phyloP scores from a whole-genome alignment of 2,329 filamentous ascomycete species.

The Botryotinia globosa region DNA sequence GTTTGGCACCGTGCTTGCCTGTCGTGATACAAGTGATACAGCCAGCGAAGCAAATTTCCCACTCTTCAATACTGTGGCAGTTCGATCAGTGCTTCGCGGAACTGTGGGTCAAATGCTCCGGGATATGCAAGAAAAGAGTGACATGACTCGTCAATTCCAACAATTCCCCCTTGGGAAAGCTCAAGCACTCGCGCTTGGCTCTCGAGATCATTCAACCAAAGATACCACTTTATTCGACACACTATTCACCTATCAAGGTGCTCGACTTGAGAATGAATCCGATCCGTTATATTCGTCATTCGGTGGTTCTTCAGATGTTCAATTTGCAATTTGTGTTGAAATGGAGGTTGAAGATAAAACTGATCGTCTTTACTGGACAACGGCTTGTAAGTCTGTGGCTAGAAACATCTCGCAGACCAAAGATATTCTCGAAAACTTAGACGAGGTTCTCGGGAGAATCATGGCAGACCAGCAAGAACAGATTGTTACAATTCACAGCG shows the following conservation, averaged over 20 bases:
- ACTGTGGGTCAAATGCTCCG: conserved; percentile 60
- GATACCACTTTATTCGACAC: conserved; percentile 57
- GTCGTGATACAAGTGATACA: conserved; percentile 69
- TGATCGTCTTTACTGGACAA: conserved; percentile 61
- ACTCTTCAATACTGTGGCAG: conserved; percentile 84
- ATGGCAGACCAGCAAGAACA: conserved; percentile 48
- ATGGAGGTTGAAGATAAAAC: conserved; percentile 59
- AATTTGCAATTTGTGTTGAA: conserved; percentile 81
- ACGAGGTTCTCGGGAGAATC: conserved; percentile 57
- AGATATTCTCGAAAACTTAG: conserved; percentile 56
- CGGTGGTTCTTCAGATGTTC: conserved; percentile 61
- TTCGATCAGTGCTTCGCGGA: conserved; percentile 72
- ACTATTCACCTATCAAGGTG: conserved; percentile 64
- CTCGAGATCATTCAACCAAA: conserved; percentile 21
- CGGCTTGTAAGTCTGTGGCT: conserved; percentile 62
- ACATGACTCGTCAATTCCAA: conserved; percentile 66
- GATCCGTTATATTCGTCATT: conserved; percentile 33
- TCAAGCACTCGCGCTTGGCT: conserved; percentile 49
- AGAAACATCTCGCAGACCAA: conserved; percentile 47
- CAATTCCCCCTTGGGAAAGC: conserved; percentile 74
- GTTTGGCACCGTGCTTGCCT: conserved; percentile 81
- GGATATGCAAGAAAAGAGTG: conserved; percentile 70
- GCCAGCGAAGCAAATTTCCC: conserved; percentile 73
- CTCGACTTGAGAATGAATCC: conserved; percentile 31
- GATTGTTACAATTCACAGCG: conserved; percentile 52